phyloP scores from a whole-genome alignment of 768 basidiomycete species.

The Obba rivulosa region DNA sequence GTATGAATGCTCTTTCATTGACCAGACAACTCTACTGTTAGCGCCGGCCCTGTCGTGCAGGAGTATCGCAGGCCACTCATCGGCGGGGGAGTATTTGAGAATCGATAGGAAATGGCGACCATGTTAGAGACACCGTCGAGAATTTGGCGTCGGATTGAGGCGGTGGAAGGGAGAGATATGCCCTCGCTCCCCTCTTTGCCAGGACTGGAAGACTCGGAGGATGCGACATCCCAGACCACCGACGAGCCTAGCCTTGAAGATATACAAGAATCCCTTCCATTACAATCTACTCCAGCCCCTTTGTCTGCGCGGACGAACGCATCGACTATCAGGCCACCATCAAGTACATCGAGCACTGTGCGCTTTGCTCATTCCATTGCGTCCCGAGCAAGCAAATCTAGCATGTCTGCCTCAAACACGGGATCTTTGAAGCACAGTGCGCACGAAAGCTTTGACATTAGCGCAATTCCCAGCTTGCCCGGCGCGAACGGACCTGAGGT shows the following conservation, averaged over 20 bases:
- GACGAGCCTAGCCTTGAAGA: conserved; percentile 28
- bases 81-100: too few species aligned
- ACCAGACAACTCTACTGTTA: too few species aligned
- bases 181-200: conserved; percentile 80
- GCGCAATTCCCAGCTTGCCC: conserved; percentile 25
- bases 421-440: conserved; percentile 2
- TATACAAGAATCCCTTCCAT: conserved; percentile 40
- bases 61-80: too few species aligned
- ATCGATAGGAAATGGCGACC: conserved; percentile 13
- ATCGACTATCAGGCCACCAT: conserved; percentile 44
- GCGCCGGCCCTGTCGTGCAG: too few species aligned
- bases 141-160: conserved; percentile 80
- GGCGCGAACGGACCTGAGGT: conserved; percentile 14
- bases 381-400: conserved; percentile 36
- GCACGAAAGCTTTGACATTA: conserved; percentile 28
- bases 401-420: conserved; percentile 24
- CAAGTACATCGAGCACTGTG: conserved; percentile 44
- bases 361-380: conserved; percentile 51
- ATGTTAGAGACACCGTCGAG: conserved; percentile 73
- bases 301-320: conserved; percentile 45
- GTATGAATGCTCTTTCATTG: too few species aligned
- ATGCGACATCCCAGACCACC: conserved; percentile 33
- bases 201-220: conserved; percentile 58
- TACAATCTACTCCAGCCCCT: conserved; percentile 63
- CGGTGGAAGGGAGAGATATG: conserved; percentile 67